Base-by-base conservation (phyloP, 2,329 filamentous ascomycete species). In the Colletotrichum zoysiae region DNA sequence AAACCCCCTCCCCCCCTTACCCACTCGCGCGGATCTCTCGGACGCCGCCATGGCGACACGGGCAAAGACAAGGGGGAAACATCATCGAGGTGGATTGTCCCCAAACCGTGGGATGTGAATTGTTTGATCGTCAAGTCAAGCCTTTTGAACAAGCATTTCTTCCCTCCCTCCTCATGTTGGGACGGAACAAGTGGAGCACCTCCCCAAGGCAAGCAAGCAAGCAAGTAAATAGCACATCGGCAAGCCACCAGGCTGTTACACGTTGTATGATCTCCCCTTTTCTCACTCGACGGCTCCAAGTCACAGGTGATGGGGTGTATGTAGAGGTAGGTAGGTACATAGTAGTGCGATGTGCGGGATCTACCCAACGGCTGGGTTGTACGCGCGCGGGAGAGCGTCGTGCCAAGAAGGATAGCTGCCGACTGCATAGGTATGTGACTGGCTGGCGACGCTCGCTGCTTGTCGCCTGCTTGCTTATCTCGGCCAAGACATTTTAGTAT, bases 71-170 rank as follows among this genome's bases (percentile, higher is more conserved):
- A 20, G 53, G 30, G 20, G 1, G 14, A 56, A 56, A 33, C 26
- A 14, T 5, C 30, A 26, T 26, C 26, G 23, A 35, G 30, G 9
- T 26, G 26, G 50, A 26, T 20, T 18, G 1, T 30, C 30, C 18
- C 16, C 56, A 30, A 46, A 18, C 26, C 57, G 46, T 6, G 30
- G 30, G 18, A 33, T 7, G 58, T 46, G 26, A 61, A 8, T 8
- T n/a, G 69, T 64, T 64, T 71, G 65, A 71, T 71, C 65, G 69
- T 63, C 59, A 48, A 35, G 59, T 55, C 59, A 71, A 71, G 69
- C 69, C 53, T 71, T 58, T 23, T 48, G 46, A 44, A 69, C 53
- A 64, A 71, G 65, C 69, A 68, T 68, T 71, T 59, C 30, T 30
- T 30, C 30, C 30, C 30, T 30, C 30, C 30, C 5, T 56, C 53